Base-by-base conservation (phyloP, 331 rosid species). In the Phaseolus coccineus region DNA sequence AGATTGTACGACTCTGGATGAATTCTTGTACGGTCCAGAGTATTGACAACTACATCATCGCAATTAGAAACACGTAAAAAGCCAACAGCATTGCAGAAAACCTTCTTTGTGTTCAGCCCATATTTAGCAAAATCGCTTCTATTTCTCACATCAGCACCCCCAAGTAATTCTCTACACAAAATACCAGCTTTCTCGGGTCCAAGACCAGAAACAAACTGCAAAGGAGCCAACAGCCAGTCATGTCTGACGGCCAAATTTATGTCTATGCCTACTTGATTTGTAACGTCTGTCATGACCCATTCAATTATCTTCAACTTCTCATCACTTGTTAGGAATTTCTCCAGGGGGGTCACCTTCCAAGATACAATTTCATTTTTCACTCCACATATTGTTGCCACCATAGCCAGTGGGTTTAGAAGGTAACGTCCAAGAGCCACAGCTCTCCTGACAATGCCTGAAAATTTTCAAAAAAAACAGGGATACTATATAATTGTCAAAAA, bases 391-490 rank as follows among this genome's bases (percentile, higher is more conserved):
- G 87, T 86, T 83, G 89, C 89, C 51, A 83, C 83, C 89, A 86
- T 83, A 13, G 85, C 87, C 85, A 83, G 42, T 6, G 89, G 89
- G 58, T 86, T 86, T 40, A 83, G 77, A 78, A 83, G 83, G 80
- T 73, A 86, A 69, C 89, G 89, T 50, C 89, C 87, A 61, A 86
- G 89, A 69, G 89, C 89, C 74, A 86, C 87, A 16, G 89, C 87
- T 74, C 89, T 77, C 84, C 64, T 86, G 57, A 86, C 84, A 69
- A 86, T 80, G 77, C 85, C 89, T 86, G 63, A 25, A 81, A 22
- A 58, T 19, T 61, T 73, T 68, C 47, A 61, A 76, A 19, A 79
- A 0, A 6, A 27, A 14, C 47, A 55, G 33, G 40, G 14, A 25
- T 6, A 35, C 46, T 14, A 68, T 19, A 22, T 14, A 56, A 28